Conservation (phyloP, 2,329 filamentous ascomycete genomes). For the Penicillium brasilianum region DNA sequence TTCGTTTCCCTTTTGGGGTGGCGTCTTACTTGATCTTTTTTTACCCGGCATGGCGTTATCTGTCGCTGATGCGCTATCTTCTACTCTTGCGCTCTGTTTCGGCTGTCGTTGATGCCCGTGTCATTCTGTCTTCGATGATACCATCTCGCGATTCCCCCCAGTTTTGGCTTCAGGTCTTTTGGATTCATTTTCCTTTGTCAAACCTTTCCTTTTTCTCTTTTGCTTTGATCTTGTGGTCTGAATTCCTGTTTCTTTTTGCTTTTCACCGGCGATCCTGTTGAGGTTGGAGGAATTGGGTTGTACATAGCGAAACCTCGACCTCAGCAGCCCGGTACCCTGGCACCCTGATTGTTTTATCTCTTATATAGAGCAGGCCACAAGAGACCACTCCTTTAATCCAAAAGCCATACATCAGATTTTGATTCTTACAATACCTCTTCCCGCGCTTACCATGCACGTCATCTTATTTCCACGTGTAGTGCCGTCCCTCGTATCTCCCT, state of each 20-base stretch:
- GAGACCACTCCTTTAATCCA: slow-evolving; percentile 8
- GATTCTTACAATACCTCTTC: slow-evolving; percentile 16
- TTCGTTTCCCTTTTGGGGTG: slow-evolving; percentile 32
- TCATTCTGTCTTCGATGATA: slow-evolving; percentile 44
- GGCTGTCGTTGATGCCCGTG: slow-evolving; percentile 31
- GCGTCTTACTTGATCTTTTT: slow-evolving; percentile 29
- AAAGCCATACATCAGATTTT: slow-evolving; percentile 2
- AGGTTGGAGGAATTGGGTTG: slow-evolving; percentile 28
- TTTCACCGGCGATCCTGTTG: slow-evolving; percentile 1
- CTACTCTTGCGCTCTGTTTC: slow-evolving; percentile 5
- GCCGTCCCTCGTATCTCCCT: neutral
- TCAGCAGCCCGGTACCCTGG: slow-evolving; percentile 10
- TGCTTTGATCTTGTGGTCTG: slow-evolving; percentile 8
- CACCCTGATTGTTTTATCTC: neutral
- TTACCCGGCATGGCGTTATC: slow-evolving; percentile 11
- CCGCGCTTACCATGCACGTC: slow-evolving; percentile 10
- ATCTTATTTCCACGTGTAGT: slow-evolving; percentile 16
- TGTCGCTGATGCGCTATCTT: neutral
- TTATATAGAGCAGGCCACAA: neutral
- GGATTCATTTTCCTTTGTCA: slow-evolving; percentile 11
- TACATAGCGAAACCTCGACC: slow-evolving; percentile 29
- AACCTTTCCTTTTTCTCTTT: slow-evolving; percentile 8
- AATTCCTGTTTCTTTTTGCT: slow-evolving; percentile 4
- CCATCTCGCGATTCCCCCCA: slow-evolving; percentile 41
- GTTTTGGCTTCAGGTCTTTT: slow-evolving; percentile 7